Base-by-base conservation (phyloP, 2,329 filamentous ascomycete genomes). In the Penicillium occitanis region DNA sequence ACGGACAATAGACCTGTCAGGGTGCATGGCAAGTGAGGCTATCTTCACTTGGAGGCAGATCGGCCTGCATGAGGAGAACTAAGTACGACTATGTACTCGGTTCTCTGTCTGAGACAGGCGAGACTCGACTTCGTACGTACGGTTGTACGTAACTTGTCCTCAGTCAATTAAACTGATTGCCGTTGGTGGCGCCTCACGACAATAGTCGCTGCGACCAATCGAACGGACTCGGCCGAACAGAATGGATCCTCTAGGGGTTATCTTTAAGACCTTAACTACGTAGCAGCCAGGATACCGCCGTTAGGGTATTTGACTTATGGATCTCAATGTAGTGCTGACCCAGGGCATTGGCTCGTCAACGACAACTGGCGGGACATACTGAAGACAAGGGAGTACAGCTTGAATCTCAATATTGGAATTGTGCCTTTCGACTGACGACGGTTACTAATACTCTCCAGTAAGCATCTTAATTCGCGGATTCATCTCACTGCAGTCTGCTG, bases 131-230 rank as follows among this genome's bases (percentile, higher is more conserved):
- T 57, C 11, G 35, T 22, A 57, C n/a, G 30, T 35, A 35, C 3
- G 30, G 14, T 53, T 33, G 50, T 19, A 19, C 19, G 19, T 53
- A 25, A 25, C 25, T 25, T 25, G 3, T 25, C 7, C 8, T 28
- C 50, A 53, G 14, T 53, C 8, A 28, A 33, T 33, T 5, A 53
- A 8, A 33, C 28, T 33, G 28, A 53, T 33, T n/a, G 50, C 19
- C 5, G 53, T 57, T 51, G 60, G 42, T 50, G 60, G 19, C 60
- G 46, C 48, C 48, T 63, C 35, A 37, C 59, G 51, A 42, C 50
- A 66, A 59, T 63, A 66, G 50, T 66, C 50, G 64, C 50, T n/a
- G 59, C 57, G 17, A n/a, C 57, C 58, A 66, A 64, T 64, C 30
- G 51, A 55, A 55, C 51, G 51, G 51, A 55, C 51, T 55, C 37